Conservation (phyloP, 2,329 filamentous ascomycete genomes). For the Ceratocystis papillata region DNA sequence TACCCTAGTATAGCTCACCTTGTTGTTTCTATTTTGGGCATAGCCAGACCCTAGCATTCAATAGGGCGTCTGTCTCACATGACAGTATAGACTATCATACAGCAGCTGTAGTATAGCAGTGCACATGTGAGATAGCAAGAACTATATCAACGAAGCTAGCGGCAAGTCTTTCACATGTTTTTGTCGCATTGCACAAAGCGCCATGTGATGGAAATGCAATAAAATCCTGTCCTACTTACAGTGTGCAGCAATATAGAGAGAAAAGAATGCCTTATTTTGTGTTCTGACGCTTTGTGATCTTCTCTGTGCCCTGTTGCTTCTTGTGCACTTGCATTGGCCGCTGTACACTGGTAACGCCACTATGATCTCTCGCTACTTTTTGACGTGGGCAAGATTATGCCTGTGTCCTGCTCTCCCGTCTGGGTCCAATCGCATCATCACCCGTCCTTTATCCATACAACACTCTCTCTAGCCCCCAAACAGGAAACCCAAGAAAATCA, state of each 20-base stretch:
- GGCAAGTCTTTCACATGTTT: conserved; percentile 1
- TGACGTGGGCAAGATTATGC: no score
- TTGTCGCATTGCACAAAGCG: not conserved
- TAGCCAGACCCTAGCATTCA: not conserved
- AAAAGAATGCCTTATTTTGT: not conserved
- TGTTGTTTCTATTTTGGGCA: not conserved
- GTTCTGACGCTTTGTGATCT: no score
- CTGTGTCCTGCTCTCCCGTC: no score
- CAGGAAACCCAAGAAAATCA: no score
- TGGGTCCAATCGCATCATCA: no score
- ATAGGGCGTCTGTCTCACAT: not conserved
- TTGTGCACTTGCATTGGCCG: not conserved
- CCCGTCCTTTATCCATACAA: no score
- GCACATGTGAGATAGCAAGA: no score
- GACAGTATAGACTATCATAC: not conserved
- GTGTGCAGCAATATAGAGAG: not conserved
- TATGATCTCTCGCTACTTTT: no score
- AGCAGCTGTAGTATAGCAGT: no score
- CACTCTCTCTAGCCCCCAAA: no score
- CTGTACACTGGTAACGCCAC: not conserved
- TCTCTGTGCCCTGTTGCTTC: not conserved
- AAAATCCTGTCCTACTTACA: not conserved
- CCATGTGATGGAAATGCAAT: conserved; percentile 8
- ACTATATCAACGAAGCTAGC: no score
- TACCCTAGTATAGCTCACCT: not conserved